Evolutionary conservation across 495 filamentous ascomycete species (phyloP).

Genomic region (Lentithecium fluviatile): DNA sequence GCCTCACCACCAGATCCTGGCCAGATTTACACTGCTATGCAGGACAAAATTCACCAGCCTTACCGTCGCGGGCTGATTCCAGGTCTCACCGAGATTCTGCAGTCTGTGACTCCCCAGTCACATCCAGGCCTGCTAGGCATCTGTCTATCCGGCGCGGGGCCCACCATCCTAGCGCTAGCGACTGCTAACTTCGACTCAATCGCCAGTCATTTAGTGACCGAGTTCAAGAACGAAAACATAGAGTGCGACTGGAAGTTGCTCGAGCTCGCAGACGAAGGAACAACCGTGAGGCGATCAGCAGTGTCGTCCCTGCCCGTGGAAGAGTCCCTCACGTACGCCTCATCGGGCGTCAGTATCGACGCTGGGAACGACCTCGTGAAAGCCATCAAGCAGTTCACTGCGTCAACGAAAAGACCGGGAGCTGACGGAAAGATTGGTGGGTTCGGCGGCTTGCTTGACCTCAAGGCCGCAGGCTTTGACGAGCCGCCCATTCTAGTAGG

Average conservation of each 20-base stretch:
- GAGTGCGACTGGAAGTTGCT: constrained; percentile 82
- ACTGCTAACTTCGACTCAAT: constrained; percentile 84
- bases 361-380: constrained; percentile 87
- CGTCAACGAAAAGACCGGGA: constrained; percentile 75
- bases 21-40: constrained; percentile 94
- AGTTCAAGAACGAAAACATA: constrained; percentile 69
- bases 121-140: constrained; percentile 89
- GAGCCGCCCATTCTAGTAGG: constrained; percentile 76
- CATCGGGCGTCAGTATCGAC: constrained; percentile 87
- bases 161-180: constrained; percentile 89
- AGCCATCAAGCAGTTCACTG: constrained; percentile 79
- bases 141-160: constrained; percentile 89
- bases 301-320: not conserved
- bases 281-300: constrained; percentile 54
- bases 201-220: constrained; percentile 67
- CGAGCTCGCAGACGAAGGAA: constrained; percentile 80
- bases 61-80: constrained; percentile 88
- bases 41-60: constrained; percentile 94
- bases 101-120: constrained; percentile 76
- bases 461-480: constrained; percentile 71
- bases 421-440: constrained; percentile 90
- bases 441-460: constrained; percentile 87
- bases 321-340: constrained; percentile 76
- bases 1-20: constrained; percentile 86
- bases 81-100: constrained; percentile 84